phyloP scores from a whole-genome alignment of 108 stramenopile species.

The Cyclotella cryptica region DNA sequence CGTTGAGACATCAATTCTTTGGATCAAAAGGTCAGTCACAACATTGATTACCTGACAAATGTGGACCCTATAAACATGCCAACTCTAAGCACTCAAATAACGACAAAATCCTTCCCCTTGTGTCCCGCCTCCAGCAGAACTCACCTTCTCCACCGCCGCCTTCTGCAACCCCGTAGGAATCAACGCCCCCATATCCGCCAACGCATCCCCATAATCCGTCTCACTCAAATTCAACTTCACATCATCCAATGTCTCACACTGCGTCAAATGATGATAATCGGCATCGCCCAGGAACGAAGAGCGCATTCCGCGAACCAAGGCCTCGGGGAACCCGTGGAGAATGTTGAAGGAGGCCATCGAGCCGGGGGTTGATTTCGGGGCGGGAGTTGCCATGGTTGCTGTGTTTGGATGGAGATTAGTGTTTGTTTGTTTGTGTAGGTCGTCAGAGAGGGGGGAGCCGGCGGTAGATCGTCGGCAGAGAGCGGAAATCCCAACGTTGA shows the following conservation, averaged over 20 bases:
- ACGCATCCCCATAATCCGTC: conserved; percentile 93
- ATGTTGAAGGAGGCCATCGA: conserved; percentile 95
- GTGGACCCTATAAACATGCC: too few relatives aligned
- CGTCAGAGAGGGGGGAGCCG: background rate
- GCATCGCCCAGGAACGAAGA: conserved; percentile 92
- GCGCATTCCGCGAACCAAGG: conserved; percentile 95
- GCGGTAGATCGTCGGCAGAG: background rate
- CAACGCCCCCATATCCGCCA: conserved; percentile 81
- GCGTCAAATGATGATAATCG: conserved; percentile 95
- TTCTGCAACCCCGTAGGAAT: conserved; percentile 87
- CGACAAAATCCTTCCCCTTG: too few relatives aligned
- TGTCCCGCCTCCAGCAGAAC: too few relatives aligned
- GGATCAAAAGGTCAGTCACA: too few relatives aligned
- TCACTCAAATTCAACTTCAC: conserved; percentile 97
- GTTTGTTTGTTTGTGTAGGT: background rate
- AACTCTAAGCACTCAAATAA: too few relatives aligned
- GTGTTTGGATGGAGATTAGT: background rate
- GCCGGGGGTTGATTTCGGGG: conserved; percentile 72
- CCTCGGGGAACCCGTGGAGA: conserved; percentile 96
- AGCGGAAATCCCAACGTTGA: background rate
- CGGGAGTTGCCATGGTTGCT: conserved; percentile 55
- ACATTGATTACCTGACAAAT: too few relatives aligned
- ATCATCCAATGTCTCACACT: conserved; percentile 97
- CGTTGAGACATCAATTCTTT: too few relatives aligned
- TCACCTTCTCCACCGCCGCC: conserved; percentile 88